Evolutionary conservation across 2,329 filamentous ascomycete genomes (phyloP).

Genomic region (Graphium sp.): DNA sequence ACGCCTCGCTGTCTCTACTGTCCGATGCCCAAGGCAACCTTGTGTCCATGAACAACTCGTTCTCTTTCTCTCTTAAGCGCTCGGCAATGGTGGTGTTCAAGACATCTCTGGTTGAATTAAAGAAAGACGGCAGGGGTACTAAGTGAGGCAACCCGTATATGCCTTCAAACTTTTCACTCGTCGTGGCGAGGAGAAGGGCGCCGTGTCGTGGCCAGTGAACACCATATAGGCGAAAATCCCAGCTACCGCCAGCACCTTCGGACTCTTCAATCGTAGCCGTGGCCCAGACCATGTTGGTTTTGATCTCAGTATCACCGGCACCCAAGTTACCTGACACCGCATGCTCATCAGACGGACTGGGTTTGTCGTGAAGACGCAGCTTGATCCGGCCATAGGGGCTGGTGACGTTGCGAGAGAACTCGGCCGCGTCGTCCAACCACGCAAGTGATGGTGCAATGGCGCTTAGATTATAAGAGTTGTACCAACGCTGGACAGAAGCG

Average conservation of each 20-base stretch:
- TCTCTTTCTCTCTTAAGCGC: conserved; percentile 48
- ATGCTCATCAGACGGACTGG: neutral
- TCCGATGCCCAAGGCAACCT: conserved; percentile 65
- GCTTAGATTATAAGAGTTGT: conserved; percentile 43
- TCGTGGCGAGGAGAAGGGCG: conserved; percentile 66
- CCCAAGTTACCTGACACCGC: conserved; percentile 3
- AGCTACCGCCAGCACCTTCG: conserved; percentile 49
- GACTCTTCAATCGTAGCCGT: conserved; percentile 57
- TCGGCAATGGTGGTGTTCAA: conserved; percentile 58
- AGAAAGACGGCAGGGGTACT: conserved; percentile 39
- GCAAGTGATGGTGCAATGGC: conserved; percentile 46
- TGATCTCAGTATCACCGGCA: conserved; percentile 18
- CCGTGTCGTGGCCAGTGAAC: conserved; percentile 77
- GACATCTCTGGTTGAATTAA: conserved; percentile 40
- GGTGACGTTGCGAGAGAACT: conserved; percentile 71
- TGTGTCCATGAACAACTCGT: conserved; percentile 32
- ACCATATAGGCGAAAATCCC: conserved; percentile 67
- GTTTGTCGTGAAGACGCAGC: conserved; percentile 8
- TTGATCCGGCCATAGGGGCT: conserved; percentile 50
- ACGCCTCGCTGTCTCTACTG: conserved; percentile 41
- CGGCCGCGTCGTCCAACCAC: conserved; percentile 40
- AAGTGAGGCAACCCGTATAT: conserved; percentile 83
- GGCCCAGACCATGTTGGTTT: conserved; percentile 33
- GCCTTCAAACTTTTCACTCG: conserved; percentile 86
- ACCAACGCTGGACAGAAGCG: conserved; percentile 25